Evolutionary conservation across 352 stramenopile species (phyloP).

Genomic region (Poterioochromonas sp.): DNA sequence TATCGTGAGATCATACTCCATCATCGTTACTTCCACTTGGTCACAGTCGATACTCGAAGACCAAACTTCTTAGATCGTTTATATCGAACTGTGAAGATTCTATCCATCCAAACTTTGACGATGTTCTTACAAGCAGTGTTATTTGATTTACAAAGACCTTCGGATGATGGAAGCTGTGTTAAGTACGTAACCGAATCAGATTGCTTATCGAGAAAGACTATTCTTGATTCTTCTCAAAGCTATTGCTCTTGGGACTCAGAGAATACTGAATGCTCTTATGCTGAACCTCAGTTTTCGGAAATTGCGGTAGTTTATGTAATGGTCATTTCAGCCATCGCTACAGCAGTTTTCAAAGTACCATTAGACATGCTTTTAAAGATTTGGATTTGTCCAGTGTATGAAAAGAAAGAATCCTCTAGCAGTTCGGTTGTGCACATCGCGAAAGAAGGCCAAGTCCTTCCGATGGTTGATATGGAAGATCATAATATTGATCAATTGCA

Average conservation of each 20-base stretch:
- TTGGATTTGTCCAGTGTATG: not conserved
- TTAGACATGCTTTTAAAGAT: not conserved
- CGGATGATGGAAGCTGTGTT: slow-evolving; percentile 3
- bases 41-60: not conserved
- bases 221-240: not conserved
- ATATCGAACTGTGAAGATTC: not conserved
- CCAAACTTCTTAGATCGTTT: not conserved
- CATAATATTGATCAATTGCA: too few relatives aligned
- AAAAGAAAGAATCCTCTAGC: not conserved
- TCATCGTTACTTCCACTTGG: slow-evolving; percentile 18
- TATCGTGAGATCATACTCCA: slow-evolving; percentile 1
- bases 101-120: slow-evolving; percentile 15
- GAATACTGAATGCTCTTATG: not conserved
- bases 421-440: too few relatives aligned
- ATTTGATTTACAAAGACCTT: slow-evolving; percentile 15
- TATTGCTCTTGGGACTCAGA: not conserved
- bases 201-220: slow-evolving; percentile 1
- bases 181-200: not conserved
- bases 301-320: not conserved
- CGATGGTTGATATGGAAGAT: too few relatives aligned
- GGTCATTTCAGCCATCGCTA: not conserved
- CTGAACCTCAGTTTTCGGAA: not conserved
- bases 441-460: too few relatives aligned
- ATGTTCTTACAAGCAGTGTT: slow-evolving; percentile 25
- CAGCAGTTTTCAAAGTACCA: not conserved